Percentiles rank a stretch among this genome's conserved stretches.
Evolutionary conservation across 164 flowering plant genomes (phyloP).

Genomic region (Magnolia changhungtana): DNA sequence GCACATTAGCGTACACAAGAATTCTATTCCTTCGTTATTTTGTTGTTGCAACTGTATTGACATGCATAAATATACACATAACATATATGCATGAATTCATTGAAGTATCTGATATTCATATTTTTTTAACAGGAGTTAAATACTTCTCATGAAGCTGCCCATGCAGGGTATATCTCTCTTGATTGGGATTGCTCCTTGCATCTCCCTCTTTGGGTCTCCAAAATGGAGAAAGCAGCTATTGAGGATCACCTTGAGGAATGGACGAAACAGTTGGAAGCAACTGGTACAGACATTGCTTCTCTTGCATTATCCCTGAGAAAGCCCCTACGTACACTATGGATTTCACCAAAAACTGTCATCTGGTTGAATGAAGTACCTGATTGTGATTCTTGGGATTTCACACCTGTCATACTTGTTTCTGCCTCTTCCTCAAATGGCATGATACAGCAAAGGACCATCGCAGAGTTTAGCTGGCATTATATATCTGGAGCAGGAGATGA

Average conservation of each 20-base stretch:
- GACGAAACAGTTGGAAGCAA: constrained; percentile 62
- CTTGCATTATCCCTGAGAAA: constrained; percentile 57
- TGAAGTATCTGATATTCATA: background rate
- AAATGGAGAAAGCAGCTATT: constrained; percentile 64
- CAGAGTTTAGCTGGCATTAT: constrained; percentile 92
- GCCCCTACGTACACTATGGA: constrained; percentile 92
- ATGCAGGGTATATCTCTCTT: constrained; percentile 12
- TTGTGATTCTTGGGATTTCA: constrained; percentile 85
- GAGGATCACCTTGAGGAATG: constrained; percentile 70
- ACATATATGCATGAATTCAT: background rate
- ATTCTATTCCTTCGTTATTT: background rate
- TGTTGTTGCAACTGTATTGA: background rate
- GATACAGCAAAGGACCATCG: constrained; percentile 48
- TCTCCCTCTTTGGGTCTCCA: constrained; percentile 89
- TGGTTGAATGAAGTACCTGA: constrained; percentile 98
- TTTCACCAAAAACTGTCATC: constrained; percentile 77
- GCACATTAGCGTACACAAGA: too few species aligned
- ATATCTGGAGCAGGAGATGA: constrained; percentile 98
- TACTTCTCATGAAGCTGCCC: constrained; percentile 14
- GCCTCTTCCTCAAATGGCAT: constrained; percentile 59
- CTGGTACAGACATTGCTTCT: constrained; percentile 83
- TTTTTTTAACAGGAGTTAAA: constrained; percentile 25
- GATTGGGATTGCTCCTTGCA: constrained; percentile 94
- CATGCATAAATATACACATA: background rate
- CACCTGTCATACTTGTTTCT: constrained; percentile 80